Percentiles rank a stretch among this genome's conserved stretches.
These are phyloP conservation scores for Cornus suecica DNA, from an alignment of 148 eudicot genomes.

Conservation along the genomic window DNA sequence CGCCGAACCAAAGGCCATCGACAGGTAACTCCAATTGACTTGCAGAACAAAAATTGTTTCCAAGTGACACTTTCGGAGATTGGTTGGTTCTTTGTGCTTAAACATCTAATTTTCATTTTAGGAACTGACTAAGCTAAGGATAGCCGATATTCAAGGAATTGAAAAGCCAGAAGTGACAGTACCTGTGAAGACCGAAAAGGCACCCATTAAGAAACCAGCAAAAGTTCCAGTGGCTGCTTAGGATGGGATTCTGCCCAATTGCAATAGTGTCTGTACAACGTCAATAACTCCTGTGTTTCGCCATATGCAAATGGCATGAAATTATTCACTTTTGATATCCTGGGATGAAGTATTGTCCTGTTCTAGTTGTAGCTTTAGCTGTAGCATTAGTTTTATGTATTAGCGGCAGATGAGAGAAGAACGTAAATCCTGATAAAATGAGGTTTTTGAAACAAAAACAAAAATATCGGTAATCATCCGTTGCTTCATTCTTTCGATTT, in stretches of 20 bases:
- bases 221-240: conserved; percentile 52
- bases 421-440: too few relatives aligned
- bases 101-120: conserved; percentile 20
- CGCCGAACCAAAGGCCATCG: conserved; percentile 89
- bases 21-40: conserved; percentile 52
- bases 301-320: neutral
- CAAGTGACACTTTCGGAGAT: neutral
- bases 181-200: conserved; percentile 32
- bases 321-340: too few relatives aligned
- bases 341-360: too few relatives aligned
- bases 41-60: neutral
- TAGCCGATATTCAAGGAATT: conserved; percentile 80
- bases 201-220: conserved; percentile 34
- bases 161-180: conserved; percentile 58
- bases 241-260: conserved; percentile 3
- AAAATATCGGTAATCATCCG: too few relatives aligned
- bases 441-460: too few relatives aligned
- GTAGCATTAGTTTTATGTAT: neutral
- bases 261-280: neutral
- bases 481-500: too few relatives aligned
- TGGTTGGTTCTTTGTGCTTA: conserved; percentile 2
- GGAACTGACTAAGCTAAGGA: conserved; percentile 91
- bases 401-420: too few relatives aligned
- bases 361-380: neutral
- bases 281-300: neutral